Conservation (phyloP, 225 moss, liverwort and hornwort genomes). For the Physcomitrium patens region DNA sequence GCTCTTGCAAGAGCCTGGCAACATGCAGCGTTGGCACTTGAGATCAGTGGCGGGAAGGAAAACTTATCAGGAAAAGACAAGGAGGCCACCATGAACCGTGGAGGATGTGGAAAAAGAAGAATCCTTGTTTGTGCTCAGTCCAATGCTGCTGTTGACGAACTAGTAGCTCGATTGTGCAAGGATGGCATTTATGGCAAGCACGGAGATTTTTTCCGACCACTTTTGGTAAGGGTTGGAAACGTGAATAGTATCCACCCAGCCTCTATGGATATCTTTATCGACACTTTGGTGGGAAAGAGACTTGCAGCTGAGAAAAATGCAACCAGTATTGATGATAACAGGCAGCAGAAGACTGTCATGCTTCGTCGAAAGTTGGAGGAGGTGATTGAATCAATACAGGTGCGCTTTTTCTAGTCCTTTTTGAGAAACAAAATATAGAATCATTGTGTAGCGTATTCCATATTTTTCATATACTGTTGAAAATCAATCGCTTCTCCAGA, state of each 20-base stretch:
- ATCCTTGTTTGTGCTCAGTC: slow-evolving; percentile 97
- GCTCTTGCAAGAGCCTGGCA: slow-evolving; percentile 86
- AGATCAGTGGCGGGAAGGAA: slow-evolving; percentile 56
- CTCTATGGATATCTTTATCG: slow-evolving; percentile 85
- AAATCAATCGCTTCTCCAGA: background rate
- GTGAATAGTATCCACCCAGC: slow-evolving; percentile 81
- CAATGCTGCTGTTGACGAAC: slow-evolving; percentile 96
- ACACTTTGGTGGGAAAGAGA: slow-evolving; percentile 82
- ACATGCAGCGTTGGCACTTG: slow-evolving; percentile 84
- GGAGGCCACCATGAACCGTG: slow-evolving; percentile 31
- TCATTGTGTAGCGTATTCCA: background rate
- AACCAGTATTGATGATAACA: slow-evolving; percentile 47
- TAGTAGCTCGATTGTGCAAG: slow-evolving; percentile 81
- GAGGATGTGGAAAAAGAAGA: slow-evolving; percentile 62
- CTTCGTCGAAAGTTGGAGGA: slow-evolving; percentile 86
- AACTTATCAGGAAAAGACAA: slow-evolving; percentile 44
- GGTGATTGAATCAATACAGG: slow-evolving; percentile 86
- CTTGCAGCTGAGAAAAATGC: slow-evolving; percentile 66
- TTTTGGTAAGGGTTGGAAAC: slow-evolving; percentile 83
- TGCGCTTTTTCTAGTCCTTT: slow-evolving; percentile 23
- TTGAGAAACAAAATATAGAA: background rate
- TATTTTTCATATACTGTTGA: slow-evolving; percentile 1
- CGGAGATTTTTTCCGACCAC: slow-evolving; percentile 78
- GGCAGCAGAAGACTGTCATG: slow-evolving; percentile 50
- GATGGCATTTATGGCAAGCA: slow-evolving; percentile 74